Conservation (phyloP, 1,284 basidiomycete species). For the Cutaneotrichosporon mucoides region DNA sequence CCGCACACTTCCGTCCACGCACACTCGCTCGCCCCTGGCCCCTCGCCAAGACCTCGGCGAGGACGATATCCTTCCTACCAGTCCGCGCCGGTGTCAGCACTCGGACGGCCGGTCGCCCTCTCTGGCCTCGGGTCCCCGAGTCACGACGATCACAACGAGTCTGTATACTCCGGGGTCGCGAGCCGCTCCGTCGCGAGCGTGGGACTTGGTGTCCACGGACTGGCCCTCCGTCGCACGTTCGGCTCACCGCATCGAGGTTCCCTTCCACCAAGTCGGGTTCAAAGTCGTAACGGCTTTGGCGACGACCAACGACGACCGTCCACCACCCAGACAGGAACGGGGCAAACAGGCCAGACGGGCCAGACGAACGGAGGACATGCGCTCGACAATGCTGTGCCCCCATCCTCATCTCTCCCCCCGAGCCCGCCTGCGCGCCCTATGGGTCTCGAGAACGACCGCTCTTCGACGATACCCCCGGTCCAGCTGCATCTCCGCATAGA, state of each 20-base stretch:
- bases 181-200: conserved; percentile 25
- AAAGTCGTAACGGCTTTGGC: background rate
- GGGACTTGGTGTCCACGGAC: conserved; percentile 23
- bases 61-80: background rate
- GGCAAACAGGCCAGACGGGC: background rate
- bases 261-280: background rate
- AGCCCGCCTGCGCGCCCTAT: conserved; percentile 33
- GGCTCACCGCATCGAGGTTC: background rate
- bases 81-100: background rate
- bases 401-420: conserved; percentile 20
- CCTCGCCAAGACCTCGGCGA: background rate
- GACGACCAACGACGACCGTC: background rate
- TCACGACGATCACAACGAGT: conserved; percentile 11
- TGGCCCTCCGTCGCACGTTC: background rate
- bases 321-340: background rate
- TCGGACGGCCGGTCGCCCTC: background rate
- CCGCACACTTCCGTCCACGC: background rate
- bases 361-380: background rate
- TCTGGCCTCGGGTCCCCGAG: background rate
- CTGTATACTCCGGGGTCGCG: conserved; percentile 23
- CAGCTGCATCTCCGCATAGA: conserved; percentile 51
- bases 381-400: background rate
- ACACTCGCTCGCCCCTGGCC: background rate
- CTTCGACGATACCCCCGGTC: conserved; percentile 39
- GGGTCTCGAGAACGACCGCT: conserved; percentile 15